Percentiles rank a stretch among this genome's conserved stretches.
Evolutionary conservation across 192 early-diverging fungal genomes (phyloP).

Genomic region (Coemansia sp.): DNA sequence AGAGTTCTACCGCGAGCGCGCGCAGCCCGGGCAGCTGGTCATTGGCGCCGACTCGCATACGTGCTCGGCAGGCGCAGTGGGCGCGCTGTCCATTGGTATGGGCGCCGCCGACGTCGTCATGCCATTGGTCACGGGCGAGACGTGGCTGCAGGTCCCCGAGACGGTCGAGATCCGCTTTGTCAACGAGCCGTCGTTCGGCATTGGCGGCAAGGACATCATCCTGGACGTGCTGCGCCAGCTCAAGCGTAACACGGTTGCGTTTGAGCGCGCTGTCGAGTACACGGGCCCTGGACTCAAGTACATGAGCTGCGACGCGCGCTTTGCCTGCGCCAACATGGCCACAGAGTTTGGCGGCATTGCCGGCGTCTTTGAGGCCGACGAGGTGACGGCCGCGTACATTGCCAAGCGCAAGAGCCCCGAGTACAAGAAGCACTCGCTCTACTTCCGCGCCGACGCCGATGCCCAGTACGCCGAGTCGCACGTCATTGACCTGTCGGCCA

Average conservation of each 20-base stretch:
- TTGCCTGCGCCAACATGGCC: constrained; percentile 78
- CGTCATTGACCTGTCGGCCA: constrained; percentile 63
- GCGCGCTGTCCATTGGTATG: constrained; percentile 72
- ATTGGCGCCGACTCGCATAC: constrained; percentile 80
- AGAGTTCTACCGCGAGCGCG: constrained; percentile 78
- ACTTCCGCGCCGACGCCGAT: constrained; percentile 68
- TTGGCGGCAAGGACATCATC: constrained; percentile 78
- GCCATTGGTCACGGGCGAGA: constrained; percentile 78
- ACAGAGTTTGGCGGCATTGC: constrained; percentile 85
- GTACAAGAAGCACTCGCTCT: constrained; percentile 62
- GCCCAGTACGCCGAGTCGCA: constrained; percentile 77
- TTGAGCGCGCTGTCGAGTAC: constrained; percentile 75
- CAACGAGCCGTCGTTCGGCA: constrained; percentile 66
- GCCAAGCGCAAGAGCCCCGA: constrained; percentile 66
- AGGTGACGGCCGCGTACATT: constrained; percentile 67
- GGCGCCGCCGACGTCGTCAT: constrained; percentile 78
- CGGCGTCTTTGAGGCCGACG: constrained; percentile 72
- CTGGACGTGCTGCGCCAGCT: constrained; percentile 71
- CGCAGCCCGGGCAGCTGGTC: constrained; percentile 72
- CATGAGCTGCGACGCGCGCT: constrained; percentile 76
- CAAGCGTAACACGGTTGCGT: constrained; percentile 79
- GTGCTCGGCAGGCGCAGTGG: constrained; percentile 74
- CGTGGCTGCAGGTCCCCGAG: constrained; percentile 78
- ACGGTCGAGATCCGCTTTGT: constrained; percentile 71
- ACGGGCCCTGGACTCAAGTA: constrained; percentile 69